These are phyloP conservation scores for Fraxinus velutina DNA, from an alignment of 305 asterid genomes.

Conservation along the genomic window DNA sequence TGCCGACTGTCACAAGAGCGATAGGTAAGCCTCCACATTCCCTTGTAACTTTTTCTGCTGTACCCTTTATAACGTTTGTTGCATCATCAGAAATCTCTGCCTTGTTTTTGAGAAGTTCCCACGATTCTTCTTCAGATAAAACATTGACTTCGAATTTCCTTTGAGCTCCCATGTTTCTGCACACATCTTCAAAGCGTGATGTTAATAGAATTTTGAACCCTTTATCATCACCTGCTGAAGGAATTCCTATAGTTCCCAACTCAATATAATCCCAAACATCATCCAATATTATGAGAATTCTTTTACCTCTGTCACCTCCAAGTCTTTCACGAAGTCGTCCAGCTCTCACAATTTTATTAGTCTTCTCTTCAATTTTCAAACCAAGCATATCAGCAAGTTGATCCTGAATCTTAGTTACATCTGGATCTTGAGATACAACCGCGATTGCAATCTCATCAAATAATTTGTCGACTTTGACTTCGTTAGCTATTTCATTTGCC, in stretches of 20 bases:
- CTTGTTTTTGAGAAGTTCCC: slow-evolving; percentile 23
- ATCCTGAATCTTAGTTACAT: slow-evolving; percentile 14
- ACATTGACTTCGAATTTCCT: neutral
- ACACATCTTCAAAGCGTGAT: neutral
- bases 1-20: slow-evolving; percentile 23
- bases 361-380: neutral
- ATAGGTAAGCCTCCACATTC: slow-evolving; percentile 36
- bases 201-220: slow-evolving; percentile 25
- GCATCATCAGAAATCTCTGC: neutral
- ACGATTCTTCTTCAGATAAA: slow-evolving; percentile 26
- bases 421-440: slow-evolving; percentile 1
- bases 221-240: neutral
- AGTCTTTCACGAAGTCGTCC: slow-evolving; percentile 11
- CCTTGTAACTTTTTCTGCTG: slow-evolving; percentile 17
- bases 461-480: neutral
- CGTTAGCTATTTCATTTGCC: neutral
- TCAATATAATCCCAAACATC: slow-evolving; percentile 32
- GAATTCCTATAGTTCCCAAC: slow-evolving; percentile 26
- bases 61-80: neutral
- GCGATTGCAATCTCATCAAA: neutral
- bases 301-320: neutral
- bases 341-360: neutral
- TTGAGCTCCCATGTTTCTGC: slow-evolving; percentile 15
- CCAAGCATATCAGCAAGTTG: slow-evolving; percentile 28
- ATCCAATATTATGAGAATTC: slow-evolving; percentile 30